phyloP scores from a whole-genome alignment of 805 yeast genomes.

The Candida anglica region DNA sequence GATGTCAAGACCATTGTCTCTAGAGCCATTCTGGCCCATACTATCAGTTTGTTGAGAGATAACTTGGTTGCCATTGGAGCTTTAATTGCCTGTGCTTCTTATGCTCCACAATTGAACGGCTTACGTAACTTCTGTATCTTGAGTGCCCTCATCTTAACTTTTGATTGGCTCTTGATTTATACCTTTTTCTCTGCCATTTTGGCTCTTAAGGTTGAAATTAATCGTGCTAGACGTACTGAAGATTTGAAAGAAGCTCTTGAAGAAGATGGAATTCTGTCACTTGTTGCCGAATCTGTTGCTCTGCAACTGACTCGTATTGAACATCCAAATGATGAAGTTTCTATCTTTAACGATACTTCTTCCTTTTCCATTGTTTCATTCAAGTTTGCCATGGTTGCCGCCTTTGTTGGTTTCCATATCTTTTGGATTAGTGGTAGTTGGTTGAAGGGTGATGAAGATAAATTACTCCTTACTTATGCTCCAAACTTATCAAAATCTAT shows the following conservation, averaged over 20 bases:
- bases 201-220: conserved; percentile 84
- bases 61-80: conserved; percentile 70
- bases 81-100: conserved; percentile 60
- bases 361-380: conserved; percentile 41
- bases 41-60: conserved; percentile 64
- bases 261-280: conserved; percentile 84
- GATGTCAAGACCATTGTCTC: conserved; percentile 44
- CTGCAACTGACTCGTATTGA: conserved; percentile 38
- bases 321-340: conserved; percentile 23
- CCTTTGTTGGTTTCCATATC: conserved; percentile 59
- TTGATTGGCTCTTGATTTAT: conserved; percentile 68
- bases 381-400: conserved; percentile 56
- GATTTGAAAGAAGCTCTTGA: conserved; percentile 75
- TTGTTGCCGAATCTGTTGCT: conserved; percentile 67
- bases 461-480: conserved; percentile 11
- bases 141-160: conserved; percentile 62
- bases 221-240: conserved; percentile 76
- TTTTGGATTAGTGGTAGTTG: conserved; percentile 67
- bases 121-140: conserved; percentile 77
- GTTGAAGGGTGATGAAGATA: conserved; percentile 36
- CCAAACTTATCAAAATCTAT: conserved; percentile 35
- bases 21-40: conserved; percentile 37
- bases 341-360: conserved; percentile 18
- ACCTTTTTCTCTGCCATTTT: conserved; percentile 83
- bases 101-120: conserved; percentile 66